Percentiles rank a stretch among this genome's conserved stretches.
phyloP scores from a whole-genome alignment of 2,329 filamentous ascomycete species.

The Gliomastix tumulicola region DNA sequence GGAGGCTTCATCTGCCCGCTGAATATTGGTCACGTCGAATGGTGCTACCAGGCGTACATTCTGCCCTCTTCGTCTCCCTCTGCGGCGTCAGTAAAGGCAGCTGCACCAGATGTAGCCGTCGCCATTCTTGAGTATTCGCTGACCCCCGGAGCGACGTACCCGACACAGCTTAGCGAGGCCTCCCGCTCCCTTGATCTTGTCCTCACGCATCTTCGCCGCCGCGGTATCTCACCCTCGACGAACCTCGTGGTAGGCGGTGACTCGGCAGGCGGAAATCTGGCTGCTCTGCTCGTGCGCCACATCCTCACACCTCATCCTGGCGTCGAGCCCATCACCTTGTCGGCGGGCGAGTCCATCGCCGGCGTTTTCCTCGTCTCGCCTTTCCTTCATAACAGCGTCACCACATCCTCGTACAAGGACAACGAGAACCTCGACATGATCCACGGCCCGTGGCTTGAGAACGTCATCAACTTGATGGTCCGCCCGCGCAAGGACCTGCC shows the following conservation, averaged over 20 bases:
- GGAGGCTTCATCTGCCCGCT: constrained; percentile 4
- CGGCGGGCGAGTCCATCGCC: constrained; percentile 13
- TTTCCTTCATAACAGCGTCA: constrained; percentile 7
- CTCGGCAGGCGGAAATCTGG: constrained; percentile 22
- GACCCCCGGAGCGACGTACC: constrained; percentile 15
- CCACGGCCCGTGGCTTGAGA: background rate
- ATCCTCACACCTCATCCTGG: constrained; percentile 17
- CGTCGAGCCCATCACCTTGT: constrained; percentile 8
- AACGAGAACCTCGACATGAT: constrained; percentile 11
- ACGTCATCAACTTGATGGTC: too few species aligned
- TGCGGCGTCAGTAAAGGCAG: too few species aligned
- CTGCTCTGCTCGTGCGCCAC: constrained; percentile 19
- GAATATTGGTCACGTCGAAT: background rate
- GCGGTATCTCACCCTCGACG: too few species aligned
- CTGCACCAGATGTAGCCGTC: constrained; percentile 8
- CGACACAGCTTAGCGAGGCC: constrained; percentile 17
- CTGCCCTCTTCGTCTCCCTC: too few species aligned
- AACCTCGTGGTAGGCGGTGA: constrained; percentile 22
- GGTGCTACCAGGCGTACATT: background rate
- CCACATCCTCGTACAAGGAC: constrained; percentile 42
- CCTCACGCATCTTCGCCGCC: constrained; percentile 7
- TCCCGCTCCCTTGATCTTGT: constrained; percentile 12
- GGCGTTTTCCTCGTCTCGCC: constrained; percentile 22
- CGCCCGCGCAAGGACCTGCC: background rate
- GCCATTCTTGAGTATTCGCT: constrained; percentile 21